Conservation (phyloP, 805 yeast genomes). For the baker's yeast (Saccharomyces cerevisiae) region DNA sequence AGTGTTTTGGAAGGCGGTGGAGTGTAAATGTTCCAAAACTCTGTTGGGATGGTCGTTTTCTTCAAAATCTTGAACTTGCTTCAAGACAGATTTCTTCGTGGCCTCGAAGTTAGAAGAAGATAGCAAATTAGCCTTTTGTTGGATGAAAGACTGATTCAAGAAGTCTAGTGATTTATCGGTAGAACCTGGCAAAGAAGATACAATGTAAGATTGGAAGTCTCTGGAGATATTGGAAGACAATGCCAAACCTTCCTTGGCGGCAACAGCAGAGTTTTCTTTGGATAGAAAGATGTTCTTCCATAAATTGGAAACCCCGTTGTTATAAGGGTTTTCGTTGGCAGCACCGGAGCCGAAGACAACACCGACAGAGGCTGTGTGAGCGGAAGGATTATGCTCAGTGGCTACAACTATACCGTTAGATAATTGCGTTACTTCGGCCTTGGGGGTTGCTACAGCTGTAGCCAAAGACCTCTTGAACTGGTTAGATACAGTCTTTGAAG, state of each 20-base stretch:
- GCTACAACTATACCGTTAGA: conserved; percentile 71
- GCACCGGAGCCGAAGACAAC: conserved; percentile 71
- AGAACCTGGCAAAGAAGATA: conserved; percentile 46
- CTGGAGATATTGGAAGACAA: conserved; percentile 46
- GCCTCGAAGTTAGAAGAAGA: conserved; percentile 40
- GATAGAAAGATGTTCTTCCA: conserved; percentile 43
- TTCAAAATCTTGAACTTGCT: conserved; percentile 49
- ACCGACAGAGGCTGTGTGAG: conserved; percentile 52
- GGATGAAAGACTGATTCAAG: conserved; percentile 35
- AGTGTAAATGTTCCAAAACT: conserved; percentile 66
- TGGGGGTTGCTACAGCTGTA: conserved; percentile 33
- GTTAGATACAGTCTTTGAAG: neutral
- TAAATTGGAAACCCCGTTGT: conserved; percentile 71
- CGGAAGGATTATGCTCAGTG: conserved; percentile 49
- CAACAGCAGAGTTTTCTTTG: conserved; percentile 27
- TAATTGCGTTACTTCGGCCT: conserved; percentile 63
- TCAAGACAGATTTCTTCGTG: conserved; percentile 39
- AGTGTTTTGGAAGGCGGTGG: conserved; percentile 83
- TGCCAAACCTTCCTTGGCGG: conserved; percentile 46
- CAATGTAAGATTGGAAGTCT: conserved; percentile 58
- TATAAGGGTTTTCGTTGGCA: conserved; percentile 69
- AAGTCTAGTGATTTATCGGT: conserved; percentile 44
- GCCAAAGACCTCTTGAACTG: neutral
- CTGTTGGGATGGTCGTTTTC: conserved; percentile 42
- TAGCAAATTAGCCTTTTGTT: conserved; percentile 27